Conservation (phyloP, 352 stramenopile species). For the Globisporangium okanoganense region DNA sequence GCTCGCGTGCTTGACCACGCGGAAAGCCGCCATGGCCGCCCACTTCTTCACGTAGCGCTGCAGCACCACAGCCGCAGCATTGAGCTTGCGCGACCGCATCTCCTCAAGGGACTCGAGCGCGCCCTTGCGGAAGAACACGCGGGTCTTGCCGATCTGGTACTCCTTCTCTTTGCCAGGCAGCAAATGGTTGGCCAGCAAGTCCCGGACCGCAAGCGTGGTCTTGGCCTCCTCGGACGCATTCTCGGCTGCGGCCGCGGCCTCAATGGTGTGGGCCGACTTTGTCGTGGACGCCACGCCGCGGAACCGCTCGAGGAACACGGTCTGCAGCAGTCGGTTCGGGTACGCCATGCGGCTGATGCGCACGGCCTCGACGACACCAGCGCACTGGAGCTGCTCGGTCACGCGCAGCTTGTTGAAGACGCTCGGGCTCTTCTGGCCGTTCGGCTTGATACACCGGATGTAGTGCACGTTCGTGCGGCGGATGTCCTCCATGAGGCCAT, state of each 20-base stretch:
- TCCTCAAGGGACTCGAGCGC: conserved; percentile 91
- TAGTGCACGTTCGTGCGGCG: conserved; percentile 96
- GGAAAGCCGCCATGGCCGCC: conserved; percentile 63
- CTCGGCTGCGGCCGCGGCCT: neutral
- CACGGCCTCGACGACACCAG: conserved; percentile 98
- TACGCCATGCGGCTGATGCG: conserved; percentile 97
- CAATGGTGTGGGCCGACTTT: conserved; percentile 2
- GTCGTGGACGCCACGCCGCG: conserved; percentile 43
- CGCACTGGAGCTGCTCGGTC: conserved; percentile 96
- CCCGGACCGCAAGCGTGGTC: conserved; percentile 36
- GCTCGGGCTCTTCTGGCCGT: conserved; percentile 91
- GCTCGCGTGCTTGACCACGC: conserved; percentile 45
- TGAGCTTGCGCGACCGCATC: conserved; percentile 72
- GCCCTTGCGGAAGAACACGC: conserved; percentile 92
- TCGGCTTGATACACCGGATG: conserved; percentile 99
- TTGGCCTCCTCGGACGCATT: conserved; percentile 32
- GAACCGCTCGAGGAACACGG: conserved; percentile 83
- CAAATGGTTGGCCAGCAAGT: conserved; percentile 57
- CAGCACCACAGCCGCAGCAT: conserved; percentile 72
- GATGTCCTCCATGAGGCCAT: conserved; percentile 93
- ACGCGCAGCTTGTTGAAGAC: conserved; percentile 90
- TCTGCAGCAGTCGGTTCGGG: conserved; percentile 94
- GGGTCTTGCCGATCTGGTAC: conserved; percentile 90
- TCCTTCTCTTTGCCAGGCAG: conserved; percentile 55
- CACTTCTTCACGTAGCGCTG: conserved; percentile 84